These are phyloP conservation scores for Candida schatavii DNA, from an alignment of 805 yeast species.

Conservation along the genomic window DNA sequence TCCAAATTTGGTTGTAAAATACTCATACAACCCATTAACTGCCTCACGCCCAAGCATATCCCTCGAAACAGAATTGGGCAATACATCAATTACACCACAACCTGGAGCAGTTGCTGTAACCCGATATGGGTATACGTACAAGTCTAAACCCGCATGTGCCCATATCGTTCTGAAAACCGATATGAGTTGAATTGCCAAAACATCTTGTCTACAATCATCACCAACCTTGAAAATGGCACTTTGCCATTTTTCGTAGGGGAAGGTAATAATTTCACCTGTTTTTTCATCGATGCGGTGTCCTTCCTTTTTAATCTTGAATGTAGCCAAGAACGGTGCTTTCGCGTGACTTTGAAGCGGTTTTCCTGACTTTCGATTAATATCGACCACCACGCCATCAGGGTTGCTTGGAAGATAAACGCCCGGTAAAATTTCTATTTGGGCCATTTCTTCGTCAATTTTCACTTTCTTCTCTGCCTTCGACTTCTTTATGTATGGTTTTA, in stretches of 20 bases:
- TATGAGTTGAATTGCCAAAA: conserved; percentile 86
- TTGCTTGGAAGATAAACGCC: conserved; percentile 94
- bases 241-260: conserved; percentile 70
- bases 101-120: conserved; percentile 99
- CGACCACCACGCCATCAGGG: conserved; percentile 93
- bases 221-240: conserved; percentile 98
- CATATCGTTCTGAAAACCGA: conserved; percentile 90
- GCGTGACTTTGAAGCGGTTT: conserved; percentile 97
- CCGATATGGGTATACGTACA: conserved; percentile 87
- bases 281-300: conserved; percentile 42
- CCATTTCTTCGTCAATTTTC: conserved; percentile 96
- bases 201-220: conserved; percentile 98
- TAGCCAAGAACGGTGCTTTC: conserved; percentile 97
- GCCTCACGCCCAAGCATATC: conserved; percentile 99
- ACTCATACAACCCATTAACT: conserved; percentile 92
- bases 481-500: conserved; percentile 91
- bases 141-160: conserved; percentile 82
- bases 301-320: conserved; percentile 75
- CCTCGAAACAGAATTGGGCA: conserved; percentile 92
- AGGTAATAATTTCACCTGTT: conserved; percentile 25
- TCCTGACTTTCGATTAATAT: conserved; percentile 89
- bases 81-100: conserved; percentile 97
- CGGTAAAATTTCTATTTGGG: conserved; percentile 61
- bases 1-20: conserved; percentile 88
- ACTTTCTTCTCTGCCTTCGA: conserved; percentile 94